Base-by-base conservation (phyloP, 345 rosid genomes). In the Linum trigynum region DNA sequence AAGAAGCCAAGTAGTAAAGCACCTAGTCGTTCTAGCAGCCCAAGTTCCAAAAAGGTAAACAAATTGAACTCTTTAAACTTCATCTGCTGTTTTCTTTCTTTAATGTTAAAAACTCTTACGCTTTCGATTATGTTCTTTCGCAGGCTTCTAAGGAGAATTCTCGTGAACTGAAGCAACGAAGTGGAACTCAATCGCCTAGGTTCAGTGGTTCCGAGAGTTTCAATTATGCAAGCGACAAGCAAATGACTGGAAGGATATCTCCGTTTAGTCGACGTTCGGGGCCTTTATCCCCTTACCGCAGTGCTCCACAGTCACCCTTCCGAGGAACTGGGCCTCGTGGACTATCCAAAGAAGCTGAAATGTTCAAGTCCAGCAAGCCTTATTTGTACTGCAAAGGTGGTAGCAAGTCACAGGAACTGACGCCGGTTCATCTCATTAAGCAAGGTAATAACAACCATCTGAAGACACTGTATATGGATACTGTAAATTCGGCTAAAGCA, bases 391-490 rank as follows among this genome's bases (percentile, higher is more conserved):
- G 10, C 55, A 75, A 56, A 38, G 77, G 71, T 70, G 73, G 73
- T 65, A 74, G 84, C 77, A 71, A 14, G 60, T 85, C 80, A 40
- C 85, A 81, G 70, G 96, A 86, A 69, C 72, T 85, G 50, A 64
- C 66, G 32, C 63, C 71, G 5, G 67, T 38, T 37, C 71, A 48
- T 62, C 60, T 69, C 63, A 58, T 69, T 61, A 81, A 69, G 67
- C 74, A 37, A 55, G 75, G 80, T 37, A 72, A 74, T 15, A 63
- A 67, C 70, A 37, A 66, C 79, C 48, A 69, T 69, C 51, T 85
- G 82, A 88, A 81, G 75, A 84, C 89, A 3, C 53, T 86, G 64
- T 77, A 86, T 72, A 80, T 90, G 1, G 88, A 92, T 74, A 78
- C 87, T 7, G 83, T 76, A 67, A 81, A 78, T 61, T 59, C 56